Evolutionary conservation across 768 basidiomycete genomes (phyloP), one percentile per base, ranked within the genome.

Genomic region (Rhodotorula toruloides): DNA sequence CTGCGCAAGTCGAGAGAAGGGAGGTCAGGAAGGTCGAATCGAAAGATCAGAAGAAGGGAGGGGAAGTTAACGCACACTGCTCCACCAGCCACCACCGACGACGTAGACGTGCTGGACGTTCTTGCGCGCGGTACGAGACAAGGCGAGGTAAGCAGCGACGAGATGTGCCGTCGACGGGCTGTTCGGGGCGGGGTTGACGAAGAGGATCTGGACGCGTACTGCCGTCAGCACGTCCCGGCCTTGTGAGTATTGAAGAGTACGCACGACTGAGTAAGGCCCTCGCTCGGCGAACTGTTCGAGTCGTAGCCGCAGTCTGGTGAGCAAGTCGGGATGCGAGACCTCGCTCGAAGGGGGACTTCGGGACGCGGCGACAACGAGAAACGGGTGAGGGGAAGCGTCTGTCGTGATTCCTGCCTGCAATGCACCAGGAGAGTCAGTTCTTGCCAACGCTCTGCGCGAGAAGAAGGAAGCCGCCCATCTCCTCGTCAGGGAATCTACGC

Each of bases 11-110:
- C 13, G 17, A 44, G 6, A 25, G 12, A 6, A 3, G 5, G 54
- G 16, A 11, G 5, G 22, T 31, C 0, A 25, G 7, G 8, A 40
- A 4, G 22, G 34, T 46, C 47, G 5, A 48, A 36, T 0, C 42
- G 27, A 10, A 4, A 29, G 3, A 16, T 29, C 47, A 14, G 32
- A 6, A 1, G 4, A 3, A 25, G 22, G 22, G 22, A 19, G 1
- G 50, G 1, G 25, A 4, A 44, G 31, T 14, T 5, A 5, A 36
- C 59, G n/a, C 21, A 65, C 68, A 3, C 59, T 11, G 9, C 58
- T 58, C 68, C 68, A 61, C 68, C 68, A 69, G 0, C 68, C 63
- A 2, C 62, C 62, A 21, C 68, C 68, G 10, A 69, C 68, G n/a
- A 69, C 39, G 42, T 25, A 69, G 0, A 65, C 8, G 4, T 42